Percentiles rank a stretch among this genome's conserved stretches.
Evolutionary conservation across 257 asterid genomes (phyloP).

Genomic region (Salvia miltiorrhiza): DNA sequence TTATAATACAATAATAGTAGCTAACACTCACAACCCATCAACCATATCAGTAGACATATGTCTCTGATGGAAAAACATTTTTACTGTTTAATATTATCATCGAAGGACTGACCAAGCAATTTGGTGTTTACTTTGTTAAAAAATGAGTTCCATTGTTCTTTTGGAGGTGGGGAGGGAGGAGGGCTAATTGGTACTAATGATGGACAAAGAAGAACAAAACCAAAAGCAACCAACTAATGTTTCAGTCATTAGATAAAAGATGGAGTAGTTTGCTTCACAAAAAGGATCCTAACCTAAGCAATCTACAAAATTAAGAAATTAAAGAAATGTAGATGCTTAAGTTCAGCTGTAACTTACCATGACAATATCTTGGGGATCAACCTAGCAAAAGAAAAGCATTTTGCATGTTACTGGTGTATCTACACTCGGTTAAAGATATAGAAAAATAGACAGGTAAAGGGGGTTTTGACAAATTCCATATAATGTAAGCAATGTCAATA

Average conservation of each 20-base stretch:
- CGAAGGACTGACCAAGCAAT: neutral
- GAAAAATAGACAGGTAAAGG: neutral
- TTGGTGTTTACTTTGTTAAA: neutral
- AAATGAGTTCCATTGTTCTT: neutral
- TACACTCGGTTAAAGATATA: neutral
- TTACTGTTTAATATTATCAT: neutral
- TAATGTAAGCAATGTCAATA: neutral
- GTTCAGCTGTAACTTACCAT: constrained; percentile 57
- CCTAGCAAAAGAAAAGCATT: constrained; percentile 46
- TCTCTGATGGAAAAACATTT: neutral
- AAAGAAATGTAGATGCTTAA: neutral
- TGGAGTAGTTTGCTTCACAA: neutral
- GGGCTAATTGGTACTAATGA: neutral
- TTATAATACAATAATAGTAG: too few species aligned
- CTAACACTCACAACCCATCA: too few species aligned
- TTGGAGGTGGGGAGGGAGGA: neutral
- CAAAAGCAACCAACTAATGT: constrained; percentile 12
- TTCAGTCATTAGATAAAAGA: constrained; percentile 12
- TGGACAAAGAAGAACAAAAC: constrained; percentile 11
- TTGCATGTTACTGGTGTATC: constrained; percentile 9
- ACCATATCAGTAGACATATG: neutral
- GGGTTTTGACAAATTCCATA: neutral
- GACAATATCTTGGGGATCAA: constrained; percentile 96
- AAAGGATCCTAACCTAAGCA: neutral
- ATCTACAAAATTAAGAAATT: constrained; percentile 5